These are phyloP conservation scores for Stephania yunnanensis DNA, from an alignment of 164 flowering plant genomes.

Conservation along the genomic window DNA sequence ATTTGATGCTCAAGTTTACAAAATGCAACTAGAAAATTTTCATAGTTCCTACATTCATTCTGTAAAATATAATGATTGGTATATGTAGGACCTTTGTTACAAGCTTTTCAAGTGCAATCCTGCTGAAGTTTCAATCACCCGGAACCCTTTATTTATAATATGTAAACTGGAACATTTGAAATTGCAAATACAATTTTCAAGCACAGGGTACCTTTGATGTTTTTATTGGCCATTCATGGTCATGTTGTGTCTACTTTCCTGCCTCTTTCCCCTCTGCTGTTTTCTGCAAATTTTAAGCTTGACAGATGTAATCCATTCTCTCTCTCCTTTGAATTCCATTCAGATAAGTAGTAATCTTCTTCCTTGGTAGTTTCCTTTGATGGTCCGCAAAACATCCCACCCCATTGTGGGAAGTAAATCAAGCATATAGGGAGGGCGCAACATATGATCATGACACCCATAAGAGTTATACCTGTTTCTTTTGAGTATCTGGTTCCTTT, in stretches of 20 bases:
- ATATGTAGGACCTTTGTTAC: neutral
- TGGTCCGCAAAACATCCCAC: constrained; percentile 78
- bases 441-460: constrained; percentile 80
- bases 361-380: constrained; percentile 45
- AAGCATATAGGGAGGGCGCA: constrained; percentile 60
- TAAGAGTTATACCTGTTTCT: constrained; percentile 65
- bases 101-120: neutral
- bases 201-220: neutral
- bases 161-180: neutral
- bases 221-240: constrained; percentile 22
- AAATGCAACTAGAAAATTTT: neutral
- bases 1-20: neutral
- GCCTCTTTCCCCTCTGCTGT: constrained; percentile 68
- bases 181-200: neutral
- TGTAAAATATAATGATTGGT: neutral
- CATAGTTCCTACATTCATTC: neutral
- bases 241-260: constrained; percentile 26
- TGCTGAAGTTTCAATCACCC: neutral
- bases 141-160: neutral
- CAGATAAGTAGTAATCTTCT: constrained; percentile 69
- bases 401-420: constrained; percentile 92
- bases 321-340: constrained; percentile 61
- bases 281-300: constrained; percentile 72
- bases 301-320: constrained; percentile 47
- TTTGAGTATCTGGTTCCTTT: constrained; percentile 63